Evolutionary conservation across 768 basidiomycete species (phyloP), one percentile per base, ranked within the genome.

Genomic region (Tricholoma hemisulphureum): DNA sequence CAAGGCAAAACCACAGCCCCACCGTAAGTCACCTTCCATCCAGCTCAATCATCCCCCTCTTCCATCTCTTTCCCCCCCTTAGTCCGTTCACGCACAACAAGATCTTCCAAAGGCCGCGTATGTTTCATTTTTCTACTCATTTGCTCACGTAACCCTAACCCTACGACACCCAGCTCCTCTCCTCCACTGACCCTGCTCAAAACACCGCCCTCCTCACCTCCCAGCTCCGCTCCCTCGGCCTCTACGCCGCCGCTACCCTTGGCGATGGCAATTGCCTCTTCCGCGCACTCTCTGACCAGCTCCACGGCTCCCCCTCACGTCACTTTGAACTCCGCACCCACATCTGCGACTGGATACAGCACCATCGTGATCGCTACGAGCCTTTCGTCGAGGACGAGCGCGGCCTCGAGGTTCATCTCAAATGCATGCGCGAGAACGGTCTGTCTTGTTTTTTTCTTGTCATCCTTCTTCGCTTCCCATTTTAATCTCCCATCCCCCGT

Each of bases 221-320:
- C 54, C 91, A 95, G 73, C 84, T 96, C 35, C 83, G 84, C 50
- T 79, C 84, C 5, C 75, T 93, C 53, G 92, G 93, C 2, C 78
- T 95, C 8, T 95, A 95, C 69, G 88, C 93, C n/a, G 90, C 91
- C 3, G 79, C 85, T 61, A 95, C 91, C 16, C 72, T 92, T 41
- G 93, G 92, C 51, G 91, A 96, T 71, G 94, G 95, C 48, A 96
- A 95, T 74, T 97, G 94, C 72, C 83, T 97, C 61, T 97, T 95
- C 73, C 87, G 93, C 46, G 92, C 94, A 0, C 80, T 95, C 55
- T 87, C 88, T 46, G 94, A 96, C 73, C 94, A 96, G 70, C 77
- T 93, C 16, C 85, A 88, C 63, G 94, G 94, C 58, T 80, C 88
- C 2, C 84, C 87, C 11, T 80, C 84, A 11, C 76, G 80, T 53